Base-by-base conservation (phyloP, 768 basidiomycete species). In the Pleurotus tuber-regium region DNA sequence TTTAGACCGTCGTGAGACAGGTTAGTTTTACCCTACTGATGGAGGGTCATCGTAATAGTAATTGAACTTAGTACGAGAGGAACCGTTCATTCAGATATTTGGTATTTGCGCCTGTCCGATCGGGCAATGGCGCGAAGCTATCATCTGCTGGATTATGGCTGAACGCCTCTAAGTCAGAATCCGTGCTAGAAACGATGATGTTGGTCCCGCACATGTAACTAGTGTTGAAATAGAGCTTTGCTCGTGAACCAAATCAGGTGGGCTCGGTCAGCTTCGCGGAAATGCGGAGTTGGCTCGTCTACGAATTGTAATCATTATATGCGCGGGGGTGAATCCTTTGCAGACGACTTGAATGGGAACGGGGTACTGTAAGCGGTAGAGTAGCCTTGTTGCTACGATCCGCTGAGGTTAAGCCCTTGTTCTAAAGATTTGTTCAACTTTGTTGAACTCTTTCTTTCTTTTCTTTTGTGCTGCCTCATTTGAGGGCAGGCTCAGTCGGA, bases 21-120 rank as follows among this genome's bases (percentile, higher is more conserved):
- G 82, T 85, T 86, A 85, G 82, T 86, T 85, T 84, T 86, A 85
- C 83, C 81, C 82, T 86, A 83, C 81, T 84, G 81, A 83, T 84
- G 83, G 77, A 79, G 79, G 66, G 80, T 83, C 74, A 71, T 82
- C 77, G 75, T 76, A 79, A 84, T 75, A 80, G 82, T 82, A 84
- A 84, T 85, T 80, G 78, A 80, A 79, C 81, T 80, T 83, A 85
- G 83, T 85, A 84, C 80, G 78, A 84, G 83, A 85, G 83, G 84
- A 85, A 86, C 84, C 75, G 80, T 80, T 80, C 78, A 82, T 86
- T 84, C 83, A 80, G 81, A 84, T 82, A 84, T 79, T 84, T 84
- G 83, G 83, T 84, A 82, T 83, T 83, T 84, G 83, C 78, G 69
- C 74, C 80, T 83, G 83, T 83, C 82, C 77, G 80, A 84, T 79